A percentile compares a stretch with the other conserved stretches of the same genome.
phyloP scores from a whole-genome alignment of 2,329 filamentous ascomycete species.

The Mycosphaerelloides madeirae region DNA sequence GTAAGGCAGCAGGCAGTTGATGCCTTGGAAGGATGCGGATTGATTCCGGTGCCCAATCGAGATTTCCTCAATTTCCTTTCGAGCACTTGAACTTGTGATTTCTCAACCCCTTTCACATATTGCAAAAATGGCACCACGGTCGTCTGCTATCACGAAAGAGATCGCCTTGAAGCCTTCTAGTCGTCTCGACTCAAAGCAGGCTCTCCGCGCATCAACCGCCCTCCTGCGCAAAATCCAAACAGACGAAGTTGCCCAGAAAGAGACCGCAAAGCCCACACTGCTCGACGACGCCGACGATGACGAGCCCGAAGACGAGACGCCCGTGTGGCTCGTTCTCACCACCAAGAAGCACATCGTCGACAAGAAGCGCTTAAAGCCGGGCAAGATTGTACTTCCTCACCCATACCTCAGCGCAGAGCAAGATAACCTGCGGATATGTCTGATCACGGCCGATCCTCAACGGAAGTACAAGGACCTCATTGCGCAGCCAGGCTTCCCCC shows the following conservation, averaged over 20 bases:
- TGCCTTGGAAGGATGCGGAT: no score
- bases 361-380: conserved; percentile 74
- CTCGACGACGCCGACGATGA: conserved; percentile 49
- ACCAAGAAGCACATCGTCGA: conserved; percentile 66
- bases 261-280: conserved; percentile 51
- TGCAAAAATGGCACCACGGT: conserved; percentile 27
- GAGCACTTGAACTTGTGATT: not conserved
- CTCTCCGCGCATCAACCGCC: conserved; percentile 55
- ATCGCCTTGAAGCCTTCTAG: conserved; percentile 31
- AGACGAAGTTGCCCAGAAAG: conserved; percentile 43
- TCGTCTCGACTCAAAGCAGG: conserved; percentile 46
- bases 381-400: conserved; percentile 58
- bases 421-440: conserved; percentile 62
- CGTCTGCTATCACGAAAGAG: conserved; percentile 35
- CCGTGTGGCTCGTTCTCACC: conserved; percentile 59
- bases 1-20: no score
- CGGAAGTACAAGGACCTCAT: conserved; percentile 86
- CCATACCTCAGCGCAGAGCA: conserved; percentile 57
- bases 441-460: conserved; percentile 80
- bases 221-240: conserved; percentile 49
- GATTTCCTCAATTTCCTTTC: no score
- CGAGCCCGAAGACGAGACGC: conserved; percentile 43
- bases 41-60: no score
- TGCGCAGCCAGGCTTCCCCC: conserved; percentile 58
- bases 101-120: not conserved